Conservation (phyloP, 768 basidiomycete genomes). For the Termitomyces sp. region DNA sequence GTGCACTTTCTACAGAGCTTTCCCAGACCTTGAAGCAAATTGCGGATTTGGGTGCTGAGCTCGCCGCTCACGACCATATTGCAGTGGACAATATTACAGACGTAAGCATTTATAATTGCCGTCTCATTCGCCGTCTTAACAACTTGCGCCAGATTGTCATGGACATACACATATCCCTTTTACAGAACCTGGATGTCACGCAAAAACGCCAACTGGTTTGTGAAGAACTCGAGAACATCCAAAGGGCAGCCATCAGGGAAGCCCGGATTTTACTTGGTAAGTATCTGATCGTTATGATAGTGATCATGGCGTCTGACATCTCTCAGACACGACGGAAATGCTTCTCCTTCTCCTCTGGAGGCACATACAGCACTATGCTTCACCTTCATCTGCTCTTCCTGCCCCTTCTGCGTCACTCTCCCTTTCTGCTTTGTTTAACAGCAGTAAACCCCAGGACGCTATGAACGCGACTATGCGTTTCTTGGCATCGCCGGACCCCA, state of each 20-base stretch:
- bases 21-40: conserved; percentile 60
- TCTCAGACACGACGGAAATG: conserved; percentile 68
- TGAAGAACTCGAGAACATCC: conserved; percentile 52
- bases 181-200: conserved; percentile 61
- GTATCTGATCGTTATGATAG: conserved; percentile 13
- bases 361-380: conserved; percentile 65
- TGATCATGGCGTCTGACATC: not conserved
- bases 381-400: conserved; percentile 15
- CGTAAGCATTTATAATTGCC: conserved; percentile 29
- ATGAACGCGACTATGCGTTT: conserved; percentile 49
- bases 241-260: conserved; percentile 30
- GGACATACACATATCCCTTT: conserved; percentile 45
- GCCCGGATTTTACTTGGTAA: conserved; percentile 55
- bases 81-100: conserved; percentile 68
- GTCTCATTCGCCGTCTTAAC: not conserved
- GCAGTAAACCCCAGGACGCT: conserved; percentile 12
- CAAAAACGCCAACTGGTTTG: conserved; percentile 68
- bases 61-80: conserved; percentile 68
- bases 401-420: conserved; percentile 9
- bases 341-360: conserved; percentile 76
- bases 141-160: conserved; percentile 36
- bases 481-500: conserved; percentile 51
- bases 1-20: conserved; percentile 58
- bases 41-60: conserved; percentile 60
- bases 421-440: conserved; percentile 5